Evolutionary conservation across 495 filamentous ascomycete species (phyloP), one percentile per base, ranked within the genome.

Genomic region (Chaetomidium leptoderma): DNA sequence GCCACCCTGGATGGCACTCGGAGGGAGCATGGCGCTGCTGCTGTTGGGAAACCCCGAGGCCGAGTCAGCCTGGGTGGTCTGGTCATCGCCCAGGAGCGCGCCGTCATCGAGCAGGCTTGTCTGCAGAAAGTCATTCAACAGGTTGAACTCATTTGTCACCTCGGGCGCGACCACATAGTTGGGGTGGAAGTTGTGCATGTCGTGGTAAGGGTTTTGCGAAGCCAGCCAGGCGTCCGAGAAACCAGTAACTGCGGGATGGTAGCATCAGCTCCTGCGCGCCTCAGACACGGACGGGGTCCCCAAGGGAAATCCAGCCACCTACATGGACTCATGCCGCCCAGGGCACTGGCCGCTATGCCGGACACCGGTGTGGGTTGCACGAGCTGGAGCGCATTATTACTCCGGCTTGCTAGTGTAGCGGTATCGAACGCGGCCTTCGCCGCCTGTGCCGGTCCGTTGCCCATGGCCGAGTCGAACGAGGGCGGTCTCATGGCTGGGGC

Each of bases 111-210:
- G 73, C 30, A 97, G 73, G 70, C 86, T 91, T 61, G 83, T 92
- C 70, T 86, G 91, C 59, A 97, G 82, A 68, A 97, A 99, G 71
- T 97, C 91, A 63, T 95, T 96, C 59, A 99, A 82, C 56, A 97
- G 77, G 66, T 96, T 95, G 69, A 95, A 97, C 73, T 99, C 93
- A 70, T 90, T 91, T 29, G 88, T 90, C 58, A 96, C 88, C 70
- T 99, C 93, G 56, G 90, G 90, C 26, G 91, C 86, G 74, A 97
- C 92, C 88, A 96, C 91, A 76, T 93, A 97, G 63, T 87, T 91
- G 53, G 91, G 88, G 74, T 97, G 89, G 65, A 91, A 90, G 64
- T 81, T 87, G 74, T 96, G 91, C 86, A 96, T 95, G 68, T 95
- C 91, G 75, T 92, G 87, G 68, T 87, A 93, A 66, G 89, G 88